Evolutionary conservation across 108 stramenopile species (phyloP).

Genomic region (Cyclotella kingstonii): DNA sequence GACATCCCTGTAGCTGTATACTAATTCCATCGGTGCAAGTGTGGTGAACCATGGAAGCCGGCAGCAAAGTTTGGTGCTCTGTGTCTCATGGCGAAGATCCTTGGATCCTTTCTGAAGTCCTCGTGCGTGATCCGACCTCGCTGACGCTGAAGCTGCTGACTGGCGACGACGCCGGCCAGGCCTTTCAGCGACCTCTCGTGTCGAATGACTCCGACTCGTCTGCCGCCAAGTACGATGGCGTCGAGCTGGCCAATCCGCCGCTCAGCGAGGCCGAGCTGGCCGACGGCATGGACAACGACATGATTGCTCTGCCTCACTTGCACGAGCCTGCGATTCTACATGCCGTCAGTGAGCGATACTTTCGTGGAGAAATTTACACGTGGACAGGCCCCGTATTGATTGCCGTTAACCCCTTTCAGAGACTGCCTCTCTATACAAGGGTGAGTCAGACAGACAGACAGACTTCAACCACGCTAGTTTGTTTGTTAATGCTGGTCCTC

Average conservation of each 20-base stretch:
- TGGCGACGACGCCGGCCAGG: constrained; percentile 44
- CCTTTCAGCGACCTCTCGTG: constrained; percentile 48
- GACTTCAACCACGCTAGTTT: too few species aligned
- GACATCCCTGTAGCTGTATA: background rate
- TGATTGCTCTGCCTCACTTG: constrained; percentile 94
- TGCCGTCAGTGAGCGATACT: constrained; percentile 85
- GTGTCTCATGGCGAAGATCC: constrained; percentile 80
- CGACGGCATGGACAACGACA: constrained; percentile 85
- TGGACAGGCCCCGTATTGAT: constrained; percentile 99
- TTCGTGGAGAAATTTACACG: constrained; percentile 94
- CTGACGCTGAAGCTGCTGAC: constrained; percentile 53
- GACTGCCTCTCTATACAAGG: constrained; percentile 87
- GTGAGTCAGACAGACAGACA: constrained; percentile 43
- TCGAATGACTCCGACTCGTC: constrained; percentile 19
- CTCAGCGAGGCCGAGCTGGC: constrained; percentile 65
- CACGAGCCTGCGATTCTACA: constrained; percentile 99
- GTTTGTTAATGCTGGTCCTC: constrained; percentile 7
- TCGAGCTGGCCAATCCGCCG: constrained; percentile 82
- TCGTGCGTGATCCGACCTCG: constrained; percentile 47
- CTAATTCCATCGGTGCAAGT: too few species aligned
- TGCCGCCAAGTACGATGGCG: constrained; percentile 74
- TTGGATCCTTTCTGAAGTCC: constrained; percentile 84
- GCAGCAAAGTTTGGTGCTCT: constrained; percentile 75
- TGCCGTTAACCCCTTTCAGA: constrained; percentile 97
- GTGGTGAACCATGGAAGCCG: constrained; percentile 78